Conservation (phyloP, 495 filamentous ascomycete genomes). For the Penicillium dipodomyicola region DNA sequence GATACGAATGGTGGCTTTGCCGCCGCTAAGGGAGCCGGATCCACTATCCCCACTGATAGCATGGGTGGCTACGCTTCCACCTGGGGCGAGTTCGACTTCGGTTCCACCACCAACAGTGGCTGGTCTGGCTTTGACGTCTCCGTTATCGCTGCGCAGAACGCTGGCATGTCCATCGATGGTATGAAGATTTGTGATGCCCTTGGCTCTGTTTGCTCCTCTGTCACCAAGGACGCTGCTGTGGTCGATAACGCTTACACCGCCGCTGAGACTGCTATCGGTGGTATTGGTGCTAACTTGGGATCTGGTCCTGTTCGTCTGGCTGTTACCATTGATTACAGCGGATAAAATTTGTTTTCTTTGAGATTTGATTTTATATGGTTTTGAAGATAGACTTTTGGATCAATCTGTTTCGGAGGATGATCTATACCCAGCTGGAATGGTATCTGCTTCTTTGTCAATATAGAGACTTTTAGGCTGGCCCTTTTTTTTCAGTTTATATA, state of each 20-base stretch:
- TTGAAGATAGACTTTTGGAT: slow-evolving; percentile 14
- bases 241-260: slow-evolving; percentile 41
- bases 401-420: slow-evolving; percentile 14
- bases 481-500: slow-evolving; percentile 12
- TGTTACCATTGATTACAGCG: slow-evolving; percentile 33
- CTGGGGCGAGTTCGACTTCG: slow-evolving; percentile 48
- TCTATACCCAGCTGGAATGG: slow-evolving; percentile 23
- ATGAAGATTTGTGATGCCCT: slow-evolving; percentile 37
- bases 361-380: slow-evolving; percentile 11
- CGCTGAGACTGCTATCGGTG: slow-evolving; percentile 35
- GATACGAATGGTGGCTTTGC: slow-evolving; percentile 45
- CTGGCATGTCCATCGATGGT: slow-evolving; percentile 30
- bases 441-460: slow-evolving; percentile 23
- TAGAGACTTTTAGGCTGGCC: slow-evolving; percentile 26
- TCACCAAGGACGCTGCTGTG: slow-evolving; percentile 25
- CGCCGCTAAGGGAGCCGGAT: slow-evolving; percentile 35
- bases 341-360: slow-evolving; percentile 21
- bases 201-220: slow-evolving; percentile 31
- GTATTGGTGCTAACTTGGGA: slow-evolving; percentile 41
- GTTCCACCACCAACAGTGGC: slow-evolving; percentile 32
- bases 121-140: slow-evolving; percentile 47
- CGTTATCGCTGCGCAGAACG: slow-evolving; percentile 38
- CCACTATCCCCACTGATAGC: slow-evolving; percentile 30
- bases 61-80: slow-evolving; percentile 39
- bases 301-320: slow-evolving; percentile 31